Evolutionary conservation across 495 filamentous ascomycete genomes (phyloP).

Genomic region (Elaphomyces granulatus): DNA sequence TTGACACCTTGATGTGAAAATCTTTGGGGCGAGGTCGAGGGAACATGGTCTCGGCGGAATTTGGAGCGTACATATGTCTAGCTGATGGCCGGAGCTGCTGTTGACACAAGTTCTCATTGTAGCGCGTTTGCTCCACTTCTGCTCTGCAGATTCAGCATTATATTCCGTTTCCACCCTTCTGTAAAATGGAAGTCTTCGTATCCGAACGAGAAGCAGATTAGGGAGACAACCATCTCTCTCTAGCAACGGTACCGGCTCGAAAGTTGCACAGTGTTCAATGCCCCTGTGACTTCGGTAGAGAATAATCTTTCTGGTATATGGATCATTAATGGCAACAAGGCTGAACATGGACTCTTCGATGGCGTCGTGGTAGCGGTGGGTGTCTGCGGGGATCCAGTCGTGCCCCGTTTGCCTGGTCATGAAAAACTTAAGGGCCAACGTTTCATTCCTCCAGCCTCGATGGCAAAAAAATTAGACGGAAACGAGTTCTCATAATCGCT

Average conservation of each 20-base stretch:
- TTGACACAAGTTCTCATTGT: conserved; percentile 6
- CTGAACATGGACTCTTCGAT: conserved; percentile 54
- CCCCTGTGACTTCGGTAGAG: conserved; percentile 49
- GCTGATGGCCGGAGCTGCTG: neutral
- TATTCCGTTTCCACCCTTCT: conserved; percentile 81
- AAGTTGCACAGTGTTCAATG: conserved; percentile 55
- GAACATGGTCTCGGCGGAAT: conserved; percentile 59
- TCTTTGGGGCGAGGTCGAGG: conserved; percentile 57
- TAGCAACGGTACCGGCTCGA: conserved; percentile 68
- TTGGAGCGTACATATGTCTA: conserved; percentile 50
- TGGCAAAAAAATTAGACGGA: conserved; percentile 53
- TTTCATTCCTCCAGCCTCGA: conserved; percentile 63
- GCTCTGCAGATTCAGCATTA: conserved; percentile 67
- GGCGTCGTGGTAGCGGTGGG: conserved; percentile 65
- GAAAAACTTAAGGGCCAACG: conserved; percentile 52
- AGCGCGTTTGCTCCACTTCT: conserved; percentile 74
- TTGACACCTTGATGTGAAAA: conserved; percentile 63
- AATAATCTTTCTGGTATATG: conserved; percentile 55
- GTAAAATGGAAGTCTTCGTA: conserved; percentile 61
- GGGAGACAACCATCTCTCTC: conserved; percentile 50
- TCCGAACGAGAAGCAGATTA: conserved; percentile 57
- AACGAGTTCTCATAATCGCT: conserved; percentile 61
- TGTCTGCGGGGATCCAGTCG: conserved; percentile 64
- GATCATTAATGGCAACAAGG: conserved; percentile 68
- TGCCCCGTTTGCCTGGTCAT: conserved; percentile 50